phyloP scores from a whole-genome alignment of 2,329 filamentous ascomycete species.

The Pestalotiopsis fici region DNA sequence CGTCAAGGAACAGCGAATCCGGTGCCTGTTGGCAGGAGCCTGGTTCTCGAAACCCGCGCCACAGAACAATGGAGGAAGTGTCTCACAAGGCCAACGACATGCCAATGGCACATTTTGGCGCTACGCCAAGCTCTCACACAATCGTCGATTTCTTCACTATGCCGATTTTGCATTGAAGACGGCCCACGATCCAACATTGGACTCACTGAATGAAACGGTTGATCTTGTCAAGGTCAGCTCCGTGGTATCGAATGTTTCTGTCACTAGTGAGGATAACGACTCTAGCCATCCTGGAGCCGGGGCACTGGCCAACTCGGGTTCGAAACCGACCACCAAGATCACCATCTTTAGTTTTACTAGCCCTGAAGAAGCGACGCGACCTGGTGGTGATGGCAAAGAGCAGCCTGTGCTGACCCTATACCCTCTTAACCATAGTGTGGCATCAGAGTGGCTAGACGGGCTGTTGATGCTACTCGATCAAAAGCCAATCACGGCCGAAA shows the following conservation, averaged over 20 bases:
- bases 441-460: conserved; percentile 96
- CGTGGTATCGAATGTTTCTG: conserved; percentile 89
- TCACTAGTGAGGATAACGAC: conserved; percentile 53
- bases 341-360: conserved; percentile 78
- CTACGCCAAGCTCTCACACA: conserved; percentile 87
- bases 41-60: conserved; percentile 72
- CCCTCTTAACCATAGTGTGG: conserved; percentile 77
- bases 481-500: conserved; percentile 94
- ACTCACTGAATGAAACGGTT: conserved; percentile 76
- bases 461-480: conserved; percentile 94
- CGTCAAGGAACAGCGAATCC: conserved; percentile 93
- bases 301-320: conserved; percentile 27
- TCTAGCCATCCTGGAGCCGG: conserved; percentile 43
- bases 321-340: conserved; percentile 74
- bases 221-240: conserved; percentile 87
- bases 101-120: conserved; percentile 66
- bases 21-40: conserved; percentile 82
- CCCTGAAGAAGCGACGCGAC: conserved; percentile 36
- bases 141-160: conserved; percentile 87
- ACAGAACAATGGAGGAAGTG: conserved; percentile 43
- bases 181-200: conserved; percentile 68
- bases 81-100: conserved; percentile 35
- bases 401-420: conserved; percentile 79
- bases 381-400: conserved; percentile 56
- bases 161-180: conserved; percentile 75